Base-by-base conservation (phyloP, 805 yeast genomes). In the Candida verbasci region DNA sequence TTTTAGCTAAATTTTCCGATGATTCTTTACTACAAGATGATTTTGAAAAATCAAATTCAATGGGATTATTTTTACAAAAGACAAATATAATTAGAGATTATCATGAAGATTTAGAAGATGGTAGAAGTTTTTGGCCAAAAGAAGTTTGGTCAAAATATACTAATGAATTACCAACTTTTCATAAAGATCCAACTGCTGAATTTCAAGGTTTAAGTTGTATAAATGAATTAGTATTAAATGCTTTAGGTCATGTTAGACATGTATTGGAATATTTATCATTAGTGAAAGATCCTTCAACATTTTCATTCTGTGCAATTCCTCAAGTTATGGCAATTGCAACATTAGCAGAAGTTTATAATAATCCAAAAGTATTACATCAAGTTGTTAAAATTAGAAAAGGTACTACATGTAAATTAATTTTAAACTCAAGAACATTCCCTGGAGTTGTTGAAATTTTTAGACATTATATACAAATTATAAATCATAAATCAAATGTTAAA, bases 291-390 rank as follows among this genome's bases (percentile, higher is more conserved):
- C 85, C 82, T 42, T 78, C 95, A 1, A 65, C 82, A 34, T 93
- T 87, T 69, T 83, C 80, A 49, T 93, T 93, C 68, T 89, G 97
- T 67, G 86, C 97, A 9, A 93, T 93, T 55, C 99, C 99, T 14
- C 99, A 93, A 65, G 97, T 91, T 14, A 93, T 93, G 98, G 96
- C 97, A 24, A 84, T 93, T 58, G 97, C 98, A 11, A 87, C 97
- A 1, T 72, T 93, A 49, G 87, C 91, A 16, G 68, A 81, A 35
- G 83, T 93, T 23, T 89, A 83, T 72, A 80, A 83, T 55, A 93
- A 93, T 64, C 81, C 82, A 3, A 53, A 65, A 3, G 83, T 91
- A 3, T 76, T 91, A 53, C 72, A 79, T 30, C 57, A 61, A 25
- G 79, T 85, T 54, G 84, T 91, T 46, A 93, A 93, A 68, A 83